phyloP scores from a whole-genome alignment of 495 filamentous ascomycete species.

The Neurospora sp. region DNA sequence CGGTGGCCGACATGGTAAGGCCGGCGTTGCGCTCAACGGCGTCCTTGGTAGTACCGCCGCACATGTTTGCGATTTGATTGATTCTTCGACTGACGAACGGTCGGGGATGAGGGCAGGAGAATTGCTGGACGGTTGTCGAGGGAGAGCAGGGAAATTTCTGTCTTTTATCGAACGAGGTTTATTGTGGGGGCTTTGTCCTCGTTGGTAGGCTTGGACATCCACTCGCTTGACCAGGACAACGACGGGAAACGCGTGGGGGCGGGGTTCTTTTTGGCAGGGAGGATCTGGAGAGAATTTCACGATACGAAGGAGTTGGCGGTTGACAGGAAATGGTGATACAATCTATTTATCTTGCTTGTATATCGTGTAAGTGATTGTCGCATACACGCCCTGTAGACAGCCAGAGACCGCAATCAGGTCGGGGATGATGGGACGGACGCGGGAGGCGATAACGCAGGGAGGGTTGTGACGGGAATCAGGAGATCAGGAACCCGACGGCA shows the following conservation, averaged over 20 bases:
- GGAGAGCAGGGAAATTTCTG: neutral
- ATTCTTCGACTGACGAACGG: neutral
- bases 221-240: neutral
- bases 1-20: slow-evolving; percentile 35
- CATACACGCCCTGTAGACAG: neutral
- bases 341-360: neutral
- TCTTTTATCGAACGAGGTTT: neutral
- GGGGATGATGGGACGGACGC: neutral
- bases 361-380: neutral
- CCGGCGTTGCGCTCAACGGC: slow-evolving; percentile 12
- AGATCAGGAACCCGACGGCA: neutral
- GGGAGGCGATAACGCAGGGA: neutral
- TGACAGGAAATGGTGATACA: neutral
- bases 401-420: neutral
- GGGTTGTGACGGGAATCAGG: neutral
- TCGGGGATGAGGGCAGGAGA: neutral
- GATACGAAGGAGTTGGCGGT: neutral
- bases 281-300: neutral
- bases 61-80: slow-evolving; percentile 11
- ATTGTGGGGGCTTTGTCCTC: neutral
- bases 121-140: neutral
- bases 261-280: neutral
- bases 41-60: slow-evolving; percentile 9
- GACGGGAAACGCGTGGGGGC: neutral
- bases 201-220: neutral